phyloP scores from a whole-genome alignment of 129 eudicot species.

The Centella asiatica region DNA sequence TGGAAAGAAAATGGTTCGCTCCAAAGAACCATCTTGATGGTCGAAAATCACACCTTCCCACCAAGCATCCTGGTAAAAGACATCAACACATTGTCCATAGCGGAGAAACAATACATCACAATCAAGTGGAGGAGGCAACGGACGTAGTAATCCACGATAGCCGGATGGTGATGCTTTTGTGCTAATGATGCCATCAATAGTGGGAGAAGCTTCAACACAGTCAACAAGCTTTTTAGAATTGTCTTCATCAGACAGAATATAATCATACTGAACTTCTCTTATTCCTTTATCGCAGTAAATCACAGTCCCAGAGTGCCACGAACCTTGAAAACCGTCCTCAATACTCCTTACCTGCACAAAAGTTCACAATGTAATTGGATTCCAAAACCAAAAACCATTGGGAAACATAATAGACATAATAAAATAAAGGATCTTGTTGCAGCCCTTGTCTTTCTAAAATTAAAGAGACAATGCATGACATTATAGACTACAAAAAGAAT shows the following conservation, averaged over 20 bases:
- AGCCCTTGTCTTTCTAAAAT: neutral
- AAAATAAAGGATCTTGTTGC: slow-evolving; percentile 6
- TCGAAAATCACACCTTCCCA: slow-evolving; percentile 97
- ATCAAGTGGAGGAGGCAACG: slow-evolving; percentile 31
- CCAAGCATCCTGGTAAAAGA: slow-evolving; percentile 61
- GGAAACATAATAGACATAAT: neutral
- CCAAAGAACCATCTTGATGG: slow-evolving; percentile 34
- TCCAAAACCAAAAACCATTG: neutral
- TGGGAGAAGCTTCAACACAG: slow-evolving; percentile 31
- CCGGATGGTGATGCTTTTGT: slow-evolving; percentile 11
- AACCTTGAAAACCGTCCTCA: slow-evolving; percentile 63
- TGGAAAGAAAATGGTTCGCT: slow-evolving; percentile 66
- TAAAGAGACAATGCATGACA: slow-evolving; percentile 19
- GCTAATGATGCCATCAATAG: slow-evolving; percentile 38
- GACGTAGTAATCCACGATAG: slow-evolving; percentile 59
- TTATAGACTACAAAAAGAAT: slow-evolving; percentile 1
- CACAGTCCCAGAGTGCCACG: slow-evolving; percentile 61
- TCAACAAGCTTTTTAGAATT: slow-evolving; percentile 29
- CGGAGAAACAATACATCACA: slow-evolving; percentile 14
- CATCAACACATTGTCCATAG: slow-evolving; percentile 84
- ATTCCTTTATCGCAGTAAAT: slow-evolving; percentile 18
- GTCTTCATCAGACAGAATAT: slow-evolving; percentile 30
- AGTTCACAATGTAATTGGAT: slow-evolving; percentile 2
- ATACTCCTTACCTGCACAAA: slow-evolving; percentile 62
- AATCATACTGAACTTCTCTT: slow-evolving; percentile 47